These are phyloP conservation scores for Diaporthe sp. DNA, from an alignment of 2,329 filamentous ascomycete species.

Conservation along the genomic window DNA sequence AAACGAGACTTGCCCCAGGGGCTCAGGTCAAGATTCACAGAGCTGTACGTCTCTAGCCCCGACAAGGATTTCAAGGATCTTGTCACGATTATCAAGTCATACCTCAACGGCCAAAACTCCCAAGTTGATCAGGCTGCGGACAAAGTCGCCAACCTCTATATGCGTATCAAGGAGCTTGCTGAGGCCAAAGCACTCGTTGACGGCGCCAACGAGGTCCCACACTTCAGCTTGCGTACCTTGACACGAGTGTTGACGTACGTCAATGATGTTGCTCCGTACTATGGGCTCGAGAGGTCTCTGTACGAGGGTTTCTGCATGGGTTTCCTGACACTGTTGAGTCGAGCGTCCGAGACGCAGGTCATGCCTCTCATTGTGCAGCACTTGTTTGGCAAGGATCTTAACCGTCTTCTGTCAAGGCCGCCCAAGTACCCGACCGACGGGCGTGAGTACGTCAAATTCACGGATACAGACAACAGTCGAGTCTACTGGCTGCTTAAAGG, in stretches of 20 bases:
- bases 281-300: conserved; percentile 86
- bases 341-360: conserved; percentile 83
- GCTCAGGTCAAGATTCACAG: conserved; percentile 92
- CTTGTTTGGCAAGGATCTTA: conserved; percentile 79
- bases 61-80: conserved; percentile 90
- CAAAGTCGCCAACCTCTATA: conserved; percentile 88
- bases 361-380: conserved; percentile 85
- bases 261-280: conserved; percentile 84
- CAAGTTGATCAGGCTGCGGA: conserved; percentile 81
- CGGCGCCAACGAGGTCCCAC: conserved; percentile 93
- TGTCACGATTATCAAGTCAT: conserved; percentile 88
- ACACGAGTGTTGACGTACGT: conserved; percentile 93
- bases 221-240: conserved; percentile 95
- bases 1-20: conserved; percentile 94
- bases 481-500: conserved; percentile 94
- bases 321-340: conserved; percentile 90
- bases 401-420: conserved; percentile 79
- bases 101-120: conserved; percentile 79
- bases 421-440: conserved; percentile 84
- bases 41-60: conserved; percentile 93
- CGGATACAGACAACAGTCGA: conserved; percentile 71
- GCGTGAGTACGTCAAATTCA: conserved; percentile 83
- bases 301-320: conserved; percentile 99
- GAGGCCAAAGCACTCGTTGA: conserved; percentile 90
- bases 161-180: conserved; percentile 86